Base-by-base conservation (phyloP, 352 stramenopile species). In the Globisporangium ultimum region DNA sequence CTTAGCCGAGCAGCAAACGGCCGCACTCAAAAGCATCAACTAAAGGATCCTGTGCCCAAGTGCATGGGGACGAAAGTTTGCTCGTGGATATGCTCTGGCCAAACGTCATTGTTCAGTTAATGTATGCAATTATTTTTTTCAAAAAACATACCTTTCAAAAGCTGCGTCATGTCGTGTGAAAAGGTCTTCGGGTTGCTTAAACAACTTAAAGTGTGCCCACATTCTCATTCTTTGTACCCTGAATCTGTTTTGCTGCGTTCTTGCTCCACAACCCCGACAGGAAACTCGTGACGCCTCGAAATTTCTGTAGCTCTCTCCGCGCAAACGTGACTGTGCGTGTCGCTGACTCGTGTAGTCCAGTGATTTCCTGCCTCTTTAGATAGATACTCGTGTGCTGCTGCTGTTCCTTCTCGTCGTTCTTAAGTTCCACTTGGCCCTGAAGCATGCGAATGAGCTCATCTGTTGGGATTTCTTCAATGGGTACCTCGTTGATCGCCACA, bases 1-100 rank as follows among this genome's bases (percentile, higher is more conserved):
- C 14, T 49, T 91, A 32, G 82, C 82, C 2, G 77, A 89, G 41
- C 82, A 91, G 53, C 82, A 91, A 66, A 86, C 84, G 10, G 70
- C 64, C 3, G 80, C 82, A 20, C 70, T 91, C 22, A 82, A 91
- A 53, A 87, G 77, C 55, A 77, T 91, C 49, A 71, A 63, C 12
- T 81, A 60, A 48, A 15, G 10, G 28, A 18, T 47, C 9, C 28
- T 10, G 28, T 10, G 28, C 8, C 24, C 24, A 32, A 32, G 24
- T 32, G 24, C 24, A 32, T 32, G 24, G 24, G 24, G 24, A 32
- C 2, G 24, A 32, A 32, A 32, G 5, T 8, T 36, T 10, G 28
- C 7, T 6, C 5, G 7, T 36, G 4, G 28, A 8, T 36, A 5
- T 10, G 28, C 8, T 36, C 3, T 36, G 28, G 28, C 28, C 28